Conservation (phyloP, 306 rosid species). For the Heteromeles arbutifolia region DNA sequence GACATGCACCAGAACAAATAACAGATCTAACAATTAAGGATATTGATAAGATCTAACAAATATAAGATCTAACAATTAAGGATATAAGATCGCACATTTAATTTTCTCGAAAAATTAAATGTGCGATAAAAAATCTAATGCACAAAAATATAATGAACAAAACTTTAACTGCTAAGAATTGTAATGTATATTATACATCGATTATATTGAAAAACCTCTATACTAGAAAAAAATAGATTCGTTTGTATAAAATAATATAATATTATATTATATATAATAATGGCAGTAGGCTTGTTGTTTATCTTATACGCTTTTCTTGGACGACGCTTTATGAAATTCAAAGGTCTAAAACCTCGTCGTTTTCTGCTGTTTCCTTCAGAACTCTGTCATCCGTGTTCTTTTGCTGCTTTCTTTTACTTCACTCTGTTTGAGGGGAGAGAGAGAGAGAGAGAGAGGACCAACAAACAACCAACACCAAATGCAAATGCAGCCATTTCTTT, state of each 20-base stretch:
- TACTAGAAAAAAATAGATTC: no score
- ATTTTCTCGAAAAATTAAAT: no score
- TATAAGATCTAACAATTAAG: no score
- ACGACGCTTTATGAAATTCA: constrained; percentile 35
- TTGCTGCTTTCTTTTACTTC: constrained; percentile 38
- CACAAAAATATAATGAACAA: no score
- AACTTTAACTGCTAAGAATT: no score
- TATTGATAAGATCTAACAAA: no score
- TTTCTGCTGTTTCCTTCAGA: constrained; percentile 38
- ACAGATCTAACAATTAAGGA: no score
- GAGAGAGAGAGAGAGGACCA: not conserved
- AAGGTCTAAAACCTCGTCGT: constrained; percentile 43
- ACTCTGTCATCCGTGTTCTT: constrained; percentile 14
- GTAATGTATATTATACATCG: no score
- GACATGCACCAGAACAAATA: no score
- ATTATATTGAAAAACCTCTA: no score
- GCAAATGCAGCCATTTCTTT: constrained; percentile 26
- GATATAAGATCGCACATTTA: no score
- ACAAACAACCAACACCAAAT: constrained; percentile 12
- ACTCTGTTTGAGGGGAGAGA: constrained; percentile 37
- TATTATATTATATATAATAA: not conserved
- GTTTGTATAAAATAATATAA: not conserved
- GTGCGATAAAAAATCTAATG: no score
- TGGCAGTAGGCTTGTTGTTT: constrained; percentile 18
- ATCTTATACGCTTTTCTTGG: constrained; percentile 37